Conservation (phyloP, 2,329 filamentous ascomycete genomes). For the Diaporthe australafricana region DNA sequence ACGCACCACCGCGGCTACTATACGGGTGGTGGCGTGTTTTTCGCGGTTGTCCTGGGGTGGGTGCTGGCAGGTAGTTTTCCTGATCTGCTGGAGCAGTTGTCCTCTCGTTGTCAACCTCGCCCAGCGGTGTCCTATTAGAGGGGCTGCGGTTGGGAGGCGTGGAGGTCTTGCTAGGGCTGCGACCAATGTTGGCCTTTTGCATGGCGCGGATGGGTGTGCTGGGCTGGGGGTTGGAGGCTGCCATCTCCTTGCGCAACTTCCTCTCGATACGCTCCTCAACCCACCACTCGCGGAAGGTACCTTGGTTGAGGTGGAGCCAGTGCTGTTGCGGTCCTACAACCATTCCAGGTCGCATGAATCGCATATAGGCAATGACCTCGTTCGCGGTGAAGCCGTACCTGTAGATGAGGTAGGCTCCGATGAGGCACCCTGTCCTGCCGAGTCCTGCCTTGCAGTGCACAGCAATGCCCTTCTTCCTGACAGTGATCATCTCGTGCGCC, state of each 20-base stretch:
- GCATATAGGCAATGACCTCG: conserved; percentile 97
- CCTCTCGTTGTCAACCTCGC: conserved; percentile 89
- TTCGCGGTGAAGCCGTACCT: conserved; percentile 97
- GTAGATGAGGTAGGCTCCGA: conserved; percentile 98
- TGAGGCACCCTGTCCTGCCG: conserved; percentile 93
- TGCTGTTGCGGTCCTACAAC: conserved; percentile 98
- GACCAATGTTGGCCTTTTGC: conserved; percentile 66
- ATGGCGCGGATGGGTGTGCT: conserved; percentile 72
- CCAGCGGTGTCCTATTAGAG: conserved; percentile 85
- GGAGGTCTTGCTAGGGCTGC: conserved; percentile 77
- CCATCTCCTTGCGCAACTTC: conserved; percentile 70
- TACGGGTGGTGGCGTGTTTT: conserved; percentile 88
- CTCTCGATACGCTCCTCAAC: conserved; percentile 86
- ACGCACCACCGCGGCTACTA: conserved; percentile 62
- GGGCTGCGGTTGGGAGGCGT: conserved; percentile 86
- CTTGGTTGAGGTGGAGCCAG: conserved; percentile 98
- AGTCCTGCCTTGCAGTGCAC: conserved; percentile 99
- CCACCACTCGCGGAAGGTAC: conserved; percentile 99
- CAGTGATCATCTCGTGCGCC: conserved; percentile 92
- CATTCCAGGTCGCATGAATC: conserved; percentile 99
- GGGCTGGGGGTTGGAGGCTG: conserved; percentile 54
- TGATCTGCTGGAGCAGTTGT: conserved; percentile 72
- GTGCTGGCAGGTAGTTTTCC: conserved; percentile 93
- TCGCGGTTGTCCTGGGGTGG: conserved; percentile 93
- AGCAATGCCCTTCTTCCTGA: conserved; percentile 91